Evolutionary conservation across 768 basidiomycete species (phyloP).

Genomic region (Sporobolomyces pararoseus): DNA sequence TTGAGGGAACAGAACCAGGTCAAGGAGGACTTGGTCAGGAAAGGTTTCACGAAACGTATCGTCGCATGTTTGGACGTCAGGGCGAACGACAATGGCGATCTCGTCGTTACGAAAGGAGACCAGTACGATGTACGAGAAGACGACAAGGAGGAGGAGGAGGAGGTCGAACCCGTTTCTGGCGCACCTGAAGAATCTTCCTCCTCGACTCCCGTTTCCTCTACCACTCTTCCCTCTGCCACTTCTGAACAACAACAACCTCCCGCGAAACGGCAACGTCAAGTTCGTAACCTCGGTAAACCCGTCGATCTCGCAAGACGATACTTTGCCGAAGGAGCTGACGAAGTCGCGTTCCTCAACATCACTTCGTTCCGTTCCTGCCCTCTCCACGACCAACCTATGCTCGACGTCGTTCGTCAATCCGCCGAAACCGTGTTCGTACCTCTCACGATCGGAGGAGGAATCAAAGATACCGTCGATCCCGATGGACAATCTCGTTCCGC

Average conservation of each 20-base stretch:
- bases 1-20: conserved; percentile 19
- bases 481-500: conserved; percentile 84
- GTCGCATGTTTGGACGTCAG: conserved; percentile 97
- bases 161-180: conserved; percentile 21
- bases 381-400: conserved; percentile 94
- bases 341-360: conserved; percentile 96
- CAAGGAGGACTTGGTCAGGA: conserved; percentile 37
- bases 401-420: conserved; percentile 84
- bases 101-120: conserved; percentile 98
- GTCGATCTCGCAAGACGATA: conserved; percentile 84
- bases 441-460: conserved; percentile 96
- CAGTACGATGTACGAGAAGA: conserved; percentile 60
- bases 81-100: conserved; percentile 89
- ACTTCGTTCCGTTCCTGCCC: conserved; percentile 98
- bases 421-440: conserved; percentile 90
- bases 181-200: conserved; percentile 34
- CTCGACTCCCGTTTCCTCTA: conserved; percentile 25
- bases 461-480: conserved; percentile 91
- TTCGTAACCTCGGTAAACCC: conserved; percentile 96
- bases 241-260: conserved; percentile 25
- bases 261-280: conserved; percentile 49
- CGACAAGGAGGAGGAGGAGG: conserved; percentile 11
- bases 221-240: conserved; percentile 39
- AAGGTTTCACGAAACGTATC: conserved; percentile 85
- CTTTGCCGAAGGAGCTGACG: conserved; percentile 84